Conservation (phyloP, 371 early-diverging fungal genomes). For the Zychaea mexicana region DNA sequence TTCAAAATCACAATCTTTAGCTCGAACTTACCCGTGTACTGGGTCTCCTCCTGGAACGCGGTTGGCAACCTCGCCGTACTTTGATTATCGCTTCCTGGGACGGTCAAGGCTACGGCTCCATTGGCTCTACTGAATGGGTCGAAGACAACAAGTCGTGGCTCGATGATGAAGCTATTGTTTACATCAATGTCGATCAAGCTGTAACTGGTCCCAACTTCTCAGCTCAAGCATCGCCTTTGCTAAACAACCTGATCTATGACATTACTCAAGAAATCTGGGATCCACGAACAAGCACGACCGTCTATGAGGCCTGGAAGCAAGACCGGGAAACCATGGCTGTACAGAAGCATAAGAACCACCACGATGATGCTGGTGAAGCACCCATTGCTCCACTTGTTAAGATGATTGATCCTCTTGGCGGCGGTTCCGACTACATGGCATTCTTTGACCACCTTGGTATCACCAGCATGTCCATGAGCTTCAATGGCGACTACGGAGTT, state of each 20-base stretch:
- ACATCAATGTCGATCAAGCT: slow-evolving; percentile 62
- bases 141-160: slow-evolving; percentile 64
- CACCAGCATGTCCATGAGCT: slow-evolving; percentile 45
- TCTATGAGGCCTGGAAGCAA: slow-evolving; percentile 55
- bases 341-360: neutral
- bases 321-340: slow-evolving; percentile 10
- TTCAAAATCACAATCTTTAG: slow-evolving; percentile 11
- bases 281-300: slow-evolving; percentile 46
- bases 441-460: slow-evolving; percentile 61
- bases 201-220: slow-evolving; percentile 54
- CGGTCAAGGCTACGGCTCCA: slow-evolving; percentile 65
- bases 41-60: slow-evolving; percentile 56
- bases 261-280: slow-evolving; percentile 53
- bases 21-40: slow-evolving; percentile 60
- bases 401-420: slow-evolving; percentile 31
- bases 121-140: slow-evolving; percentile 76
- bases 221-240: slow-evolving; percentile 54
- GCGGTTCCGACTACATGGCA: slow-evolving; percentile 54
- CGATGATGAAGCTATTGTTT: slow-evolving; percentile 53
- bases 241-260: slow-evolving; percentile 49
- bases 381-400: slow-evolving; percentile 1
- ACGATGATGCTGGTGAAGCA: neutral
- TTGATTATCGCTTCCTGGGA: slow-evolving; percentile 72
- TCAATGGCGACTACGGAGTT: slow-evolving; percentile 42
- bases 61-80: slow-evolving; percentile 71